A percentile compares a stretch with the other conserved stretches of the same genome.
Conservation (phyloP, 352 stramenopile species). For the Pythium rishiriense region DNA sequence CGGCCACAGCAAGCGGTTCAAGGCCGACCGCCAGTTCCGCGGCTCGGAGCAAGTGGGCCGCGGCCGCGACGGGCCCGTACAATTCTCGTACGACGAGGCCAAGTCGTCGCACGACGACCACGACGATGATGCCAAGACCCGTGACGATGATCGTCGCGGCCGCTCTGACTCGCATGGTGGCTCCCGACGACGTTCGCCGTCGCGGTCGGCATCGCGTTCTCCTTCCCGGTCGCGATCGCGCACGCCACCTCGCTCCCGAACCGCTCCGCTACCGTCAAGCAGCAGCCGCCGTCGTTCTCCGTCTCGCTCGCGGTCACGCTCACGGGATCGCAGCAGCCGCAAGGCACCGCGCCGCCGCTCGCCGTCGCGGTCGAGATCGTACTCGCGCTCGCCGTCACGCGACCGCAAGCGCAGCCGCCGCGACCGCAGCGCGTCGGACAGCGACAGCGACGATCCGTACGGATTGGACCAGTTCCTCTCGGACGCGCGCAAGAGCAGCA, state of each 20-base stretch:
- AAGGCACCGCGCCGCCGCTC: conserved; percentile 28
- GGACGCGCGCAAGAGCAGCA: conserved; percentile 52
- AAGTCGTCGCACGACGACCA: conserved; percentile 39
- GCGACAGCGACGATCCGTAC: conserved; percentile 75
- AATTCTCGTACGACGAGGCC: conserved; percentile 79
- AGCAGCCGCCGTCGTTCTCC: conserved; percentile 25
- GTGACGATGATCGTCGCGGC: conserved; percentile 5
- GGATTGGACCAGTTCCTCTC: conserved; percentile 83
- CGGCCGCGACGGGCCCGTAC: conserved; percentile 74
- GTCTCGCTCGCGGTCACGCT: conserved; percentile 24
- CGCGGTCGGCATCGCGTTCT: conserved; percentile 26
- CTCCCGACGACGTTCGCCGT: conserved; percentile 31
- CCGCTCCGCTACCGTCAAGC: conserved; percentile 7
- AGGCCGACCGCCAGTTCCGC: conserved; percentile 88
- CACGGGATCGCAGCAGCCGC: conserved; percentile 5
- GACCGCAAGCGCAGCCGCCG: conserved; percentile 56
- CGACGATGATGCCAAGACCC: conserved; percentile 17
- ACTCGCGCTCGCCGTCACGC: conserved; percentile 27
- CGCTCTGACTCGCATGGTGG: conserved; percentile 12
- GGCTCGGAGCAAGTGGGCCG: conserved; percentile 69
- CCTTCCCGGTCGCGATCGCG: conserved; percentile 33
- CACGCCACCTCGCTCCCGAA: conserved; percentile 25
- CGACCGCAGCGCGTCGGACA: conserved; percentile 43
- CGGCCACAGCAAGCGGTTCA: conserved; percentile 79
- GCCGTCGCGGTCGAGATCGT: conserved; percentile 39